Evolutionary conservation across 192 early-diverging fungal species (phyloP), one percentile per base, ranked within the genome.

Genomic region (Backusella tuberculispora): DNA sequence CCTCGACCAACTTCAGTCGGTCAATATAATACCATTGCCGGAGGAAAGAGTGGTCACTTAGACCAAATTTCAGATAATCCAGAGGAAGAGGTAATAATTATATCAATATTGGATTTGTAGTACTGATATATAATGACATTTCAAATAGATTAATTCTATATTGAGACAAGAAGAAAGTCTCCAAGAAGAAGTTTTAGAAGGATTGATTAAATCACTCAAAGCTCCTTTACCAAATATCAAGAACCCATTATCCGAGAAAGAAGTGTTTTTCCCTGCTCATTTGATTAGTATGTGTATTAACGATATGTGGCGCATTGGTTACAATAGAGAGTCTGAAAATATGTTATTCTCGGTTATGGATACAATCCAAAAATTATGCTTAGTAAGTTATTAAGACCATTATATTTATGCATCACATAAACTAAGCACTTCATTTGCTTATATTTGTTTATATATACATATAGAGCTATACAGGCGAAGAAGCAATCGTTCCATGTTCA

Each of bases 231-330:
- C 93, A 65, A 91, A 83, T 75, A 84, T 87, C 1, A 90, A 94
- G 74, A 89, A 88, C 40, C 81, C 91, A 76, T 94, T 91, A 21
- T 90, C 81, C 66, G 82, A 81, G 79, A 93, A 90, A 83, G 94
- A 96, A 76, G 92, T 98, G 46, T 88, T 98, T 80, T 97, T 97
- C 92, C 96, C 97, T 0, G 93, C 98, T n/a, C 96, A 98, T 70
- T 77, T 98, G 44, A 96, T 98, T 72, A 93, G 93, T 19, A 83
- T 90, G 74, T 86, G 89, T 80, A 88, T 92, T 46, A 89, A 90
- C 47, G 94, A 97, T 79, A 91, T 96, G 88, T 89, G 96, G 85
- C 90, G 91, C 80, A 87, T 92, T 78, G 94, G 95, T 66, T 85
- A 95, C 71, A 85, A 91, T 45, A 83, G 87, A 29, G 90, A 94